Base-by-base conservation (phyloP, 2,329 filamentous ascomycete genomes). In the Gnomoniopsis smithogilvyi region DNA sequence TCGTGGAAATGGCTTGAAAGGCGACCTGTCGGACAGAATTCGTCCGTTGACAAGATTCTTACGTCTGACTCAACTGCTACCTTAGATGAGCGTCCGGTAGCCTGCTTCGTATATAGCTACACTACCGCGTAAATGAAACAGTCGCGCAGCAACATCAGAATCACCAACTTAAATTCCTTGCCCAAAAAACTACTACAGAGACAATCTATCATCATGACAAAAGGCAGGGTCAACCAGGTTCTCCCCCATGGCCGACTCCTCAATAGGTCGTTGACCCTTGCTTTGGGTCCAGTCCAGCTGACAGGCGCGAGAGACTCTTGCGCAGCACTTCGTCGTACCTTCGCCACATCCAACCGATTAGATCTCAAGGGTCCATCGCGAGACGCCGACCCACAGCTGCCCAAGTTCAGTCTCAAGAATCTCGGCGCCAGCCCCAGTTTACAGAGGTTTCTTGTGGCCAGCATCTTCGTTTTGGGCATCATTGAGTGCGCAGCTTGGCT, bases 401-500 rank as follows among this genome's bases (percentile, higher is more conserved):
- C 61, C 19, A 34, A 41, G 2, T 66, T 69, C 59, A 64, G 58
- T 52, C 57, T 69, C 49, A 57, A 54, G 22, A 38, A 58, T 47
- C 58, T 68, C 47, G 56, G 55, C 11, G 60, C 64, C 24, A 69
- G 62, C 55, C 66, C 64, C 15, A 57, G 64, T 50, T 52, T 52
- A 36, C 63, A 66, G 7, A 24, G 38, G 41, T 61, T 50, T 15
- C 15, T 69, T 17, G 38, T 36, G 3, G 59, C 56, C 4, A 57
- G 51, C 48, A 51, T 69, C 36, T 55, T 50, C 11, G 56, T 64
- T 2, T 12, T 67, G 33, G 64, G 51, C 0, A 30, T 33, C 14
- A 49, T 59, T 14, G 68, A 69, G 60, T 51, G 26, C 15, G 64
- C 61, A 15, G 54, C 62, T 22, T 68, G 63, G 64, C 43, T 62